These are phyloP conservation scores for Baudoinia panamericana DNA, from an alignment of 495 filamentous ascomycete species.

Conservation along the genomic window DNA sequence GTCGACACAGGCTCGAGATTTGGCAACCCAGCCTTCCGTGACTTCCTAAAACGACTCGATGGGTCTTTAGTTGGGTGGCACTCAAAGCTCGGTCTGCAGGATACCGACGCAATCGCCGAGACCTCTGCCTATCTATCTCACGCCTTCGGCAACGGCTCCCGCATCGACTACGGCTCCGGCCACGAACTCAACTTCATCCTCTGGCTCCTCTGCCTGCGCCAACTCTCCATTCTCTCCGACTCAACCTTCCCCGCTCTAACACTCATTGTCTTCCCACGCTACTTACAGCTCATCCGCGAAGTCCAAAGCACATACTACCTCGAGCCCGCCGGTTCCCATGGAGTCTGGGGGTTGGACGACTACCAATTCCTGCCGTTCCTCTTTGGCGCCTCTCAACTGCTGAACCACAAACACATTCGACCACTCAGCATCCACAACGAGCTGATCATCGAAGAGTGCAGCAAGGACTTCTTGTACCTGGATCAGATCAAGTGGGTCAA, in stretches of 20 bases:
- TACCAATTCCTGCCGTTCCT: constrained; percentile 96
- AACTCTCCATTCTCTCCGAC: constrained; percentile 50
- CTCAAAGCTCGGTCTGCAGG: constrained; percentile 26
- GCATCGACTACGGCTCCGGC: constrained; percentile 95
- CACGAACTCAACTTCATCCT: constrained; percentile 95
- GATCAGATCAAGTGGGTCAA: constrained; percentile 90
- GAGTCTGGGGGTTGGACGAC: constrained; percentile 54
- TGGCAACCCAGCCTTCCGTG: constrained; percentile 81
- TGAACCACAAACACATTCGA: constrained; percentile 75
- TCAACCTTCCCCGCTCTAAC: constrained; percentile 59
- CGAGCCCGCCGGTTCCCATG: constrained; percentile 82
- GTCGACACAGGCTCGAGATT: constrained; percentile 82
- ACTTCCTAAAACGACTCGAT: constrained; percentile 64
- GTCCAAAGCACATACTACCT: constrained; percentile 87
- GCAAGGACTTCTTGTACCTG: constrained; percentile 71
- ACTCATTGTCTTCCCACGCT: constrained; percentile 64
- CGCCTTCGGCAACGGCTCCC: constrained; percentile 67
- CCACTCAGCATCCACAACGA: constrained; percentile 78
- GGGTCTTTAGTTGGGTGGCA: constrained; percentile 44
- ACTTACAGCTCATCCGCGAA: constrained; percentile 64
- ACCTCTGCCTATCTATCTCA: constrained; percentile 66
- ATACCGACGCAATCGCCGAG: constrained; percentile 49
- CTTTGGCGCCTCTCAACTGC: constrained; percentile 80
- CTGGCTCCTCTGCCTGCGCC: constrained; percentile 82
- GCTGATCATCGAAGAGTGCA: constrained; percentile 73